Evolutionary conservation across 73 alveolate genomes (phyloP), one percentile per base, ranked within the genome.

Genomic region (Paramecium primaurelia): DNA sequence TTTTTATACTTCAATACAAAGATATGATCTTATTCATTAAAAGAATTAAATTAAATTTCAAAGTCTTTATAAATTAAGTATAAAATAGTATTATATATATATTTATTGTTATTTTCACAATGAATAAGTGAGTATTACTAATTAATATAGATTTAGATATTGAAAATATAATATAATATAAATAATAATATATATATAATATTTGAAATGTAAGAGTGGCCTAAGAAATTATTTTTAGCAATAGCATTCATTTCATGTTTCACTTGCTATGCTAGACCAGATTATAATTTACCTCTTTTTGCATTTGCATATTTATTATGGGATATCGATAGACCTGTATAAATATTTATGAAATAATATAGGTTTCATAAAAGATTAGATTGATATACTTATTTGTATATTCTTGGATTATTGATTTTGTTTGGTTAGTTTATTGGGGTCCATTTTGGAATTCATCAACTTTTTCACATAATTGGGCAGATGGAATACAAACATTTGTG

Each of bases 191-290:
- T 58, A 6, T 58, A 58, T 22, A 22, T 22, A 68, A 25, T 32
- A 68, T 26, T 32, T 32, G 47, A 64, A 64, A 73, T 73, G 87
- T 75, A 75, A 40, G 88, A 75, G 58, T 75, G 88, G 88, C 88
- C 88, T 34, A 87, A 87, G 93, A 64, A 64, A 44, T 87, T 77
- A 12, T 87, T 87, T 68, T 87, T 87, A 54, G 93, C 73, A 49
- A 87, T 60, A 37, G 93, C 93, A 18, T 73, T 87, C 49, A 87
- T 87, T 20, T 59, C 93, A 26, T 87, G 93, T 25, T 89, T 89
- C 37, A 89, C 94, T 42, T 89, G 94, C 22, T 89, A 89, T 42
- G 94, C 94, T 18, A 44, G 94, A 89, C 92, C 94, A 71, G 94
- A 89, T 83, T 89, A 89, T 83, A 89, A 89, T 71, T 64, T 89